A percentile compares a stretch with the other conserved stretches of the same genome.
Conservation (phyloP, 2,329 filamentous ascomycete genomes). For the Rutstroemia sydowiana region DNA sequence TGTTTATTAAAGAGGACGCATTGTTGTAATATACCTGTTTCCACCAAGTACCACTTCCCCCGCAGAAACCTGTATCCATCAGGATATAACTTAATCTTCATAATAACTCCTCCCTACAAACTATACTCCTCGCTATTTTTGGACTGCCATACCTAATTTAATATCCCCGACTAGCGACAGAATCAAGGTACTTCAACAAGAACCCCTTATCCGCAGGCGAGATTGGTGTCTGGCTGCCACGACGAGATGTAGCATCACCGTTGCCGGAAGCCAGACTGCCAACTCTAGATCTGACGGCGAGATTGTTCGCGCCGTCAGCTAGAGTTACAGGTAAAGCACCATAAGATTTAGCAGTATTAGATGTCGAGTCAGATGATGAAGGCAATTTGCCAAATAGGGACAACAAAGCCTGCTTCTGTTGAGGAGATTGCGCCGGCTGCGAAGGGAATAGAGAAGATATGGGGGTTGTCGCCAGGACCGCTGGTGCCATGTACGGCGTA, state of each 20-base stretch:
- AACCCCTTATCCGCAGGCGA: slow-evolving; percentile 70
- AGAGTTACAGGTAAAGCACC: slow-evolving; percentile 9
- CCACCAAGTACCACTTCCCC: too few relatives aligned
- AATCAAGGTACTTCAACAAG: slow-evolving; percentile 66
- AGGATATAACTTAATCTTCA: too few relatives aligned
- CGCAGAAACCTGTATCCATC: too few relatives aligned
- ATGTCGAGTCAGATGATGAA: slow-evolving; percentile 5
- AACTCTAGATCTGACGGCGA: slow-evolving; percentile 25
- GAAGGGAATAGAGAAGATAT: slow-evolving; percentile 5
- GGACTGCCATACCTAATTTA: background rate
- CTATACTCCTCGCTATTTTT: too few relatives aligned
- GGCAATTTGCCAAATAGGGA: slow-evolving; percentile 25
- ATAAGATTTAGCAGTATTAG: slow-evolving; percentile 7
- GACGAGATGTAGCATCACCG: slow-evolving; percentile 27
- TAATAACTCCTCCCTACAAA: too few relatives aligned
- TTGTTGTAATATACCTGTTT: too few relatives aligned
- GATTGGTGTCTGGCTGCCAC: slow-evolving; percentile 47
- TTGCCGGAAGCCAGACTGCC: slow-evolving; percentile 25
- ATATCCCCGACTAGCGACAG: slow-evolving; percentile 25
- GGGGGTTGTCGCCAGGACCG: background rate
- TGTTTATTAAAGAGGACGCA: too few relatives aligned
- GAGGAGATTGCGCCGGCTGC: slow-evolving; percentile 33
- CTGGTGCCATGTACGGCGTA: background rate
- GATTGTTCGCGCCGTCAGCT: slow-evolving; percentile 11
- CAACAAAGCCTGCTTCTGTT: slow-evolving; percentile 39